phyloP scores from a whole-genome alignment of 2,329 filamentous ascomycete genomes.

The Pestalotiopsis sp. region DNA sequence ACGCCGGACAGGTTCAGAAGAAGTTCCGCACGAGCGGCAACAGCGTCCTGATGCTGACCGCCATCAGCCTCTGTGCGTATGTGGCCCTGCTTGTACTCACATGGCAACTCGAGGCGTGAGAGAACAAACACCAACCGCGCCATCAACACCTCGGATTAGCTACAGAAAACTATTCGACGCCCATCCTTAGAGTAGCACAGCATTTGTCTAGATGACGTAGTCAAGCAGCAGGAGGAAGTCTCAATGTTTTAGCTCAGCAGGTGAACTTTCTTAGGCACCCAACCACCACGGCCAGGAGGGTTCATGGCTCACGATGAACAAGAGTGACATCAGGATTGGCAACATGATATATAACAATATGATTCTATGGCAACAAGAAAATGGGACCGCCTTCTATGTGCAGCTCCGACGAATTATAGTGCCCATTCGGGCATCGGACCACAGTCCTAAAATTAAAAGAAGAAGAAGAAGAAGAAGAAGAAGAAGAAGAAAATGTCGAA shows the following conservation, averaged over 20 bases:
- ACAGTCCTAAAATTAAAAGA: too few species aligned
- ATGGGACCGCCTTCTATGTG: constrained; percentile 1
- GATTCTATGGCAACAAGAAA: not conserved
- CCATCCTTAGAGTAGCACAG: not conserved
- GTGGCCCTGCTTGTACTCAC: constrained; percentile 58
- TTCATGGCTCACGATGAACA: not conserved
- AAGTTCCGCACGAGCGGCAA: constrained; percentile 68
- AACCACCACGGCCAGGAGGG: too few species aligned
- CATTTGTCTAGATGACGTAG: not conserved
- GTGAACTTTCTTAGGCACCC: too few species aligned
- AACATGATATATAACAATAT: constrained; percentile 1
- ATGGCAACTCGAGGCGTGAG: constrained; percentile 41
- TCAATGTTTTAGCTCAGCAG: too few species aligned
- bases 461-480: not conserved
- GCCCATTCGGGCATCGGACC: not conserved
- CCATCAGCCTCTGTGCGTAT: constrained; percentile 61
- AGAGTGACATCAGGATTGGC: not conserved
- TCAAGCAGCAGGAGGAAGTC: too few species aligned
- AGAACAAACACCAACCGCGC: not conserved
- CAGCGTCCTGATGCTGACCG: constrained; percentile 60
- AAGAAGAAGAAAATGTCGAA: not conserved
- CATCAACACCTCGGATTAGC: not conserved
- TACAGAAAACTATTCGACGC: not conserved
- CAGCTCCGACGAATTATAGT: constrained; percentile 2
- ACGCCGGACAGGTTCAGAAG: constrained; percentile 44